Base-by-base conservation (phyloP, 2,329 filamentous ascomycete genomes). In the Colletotrichum simmondsii region DNA sequence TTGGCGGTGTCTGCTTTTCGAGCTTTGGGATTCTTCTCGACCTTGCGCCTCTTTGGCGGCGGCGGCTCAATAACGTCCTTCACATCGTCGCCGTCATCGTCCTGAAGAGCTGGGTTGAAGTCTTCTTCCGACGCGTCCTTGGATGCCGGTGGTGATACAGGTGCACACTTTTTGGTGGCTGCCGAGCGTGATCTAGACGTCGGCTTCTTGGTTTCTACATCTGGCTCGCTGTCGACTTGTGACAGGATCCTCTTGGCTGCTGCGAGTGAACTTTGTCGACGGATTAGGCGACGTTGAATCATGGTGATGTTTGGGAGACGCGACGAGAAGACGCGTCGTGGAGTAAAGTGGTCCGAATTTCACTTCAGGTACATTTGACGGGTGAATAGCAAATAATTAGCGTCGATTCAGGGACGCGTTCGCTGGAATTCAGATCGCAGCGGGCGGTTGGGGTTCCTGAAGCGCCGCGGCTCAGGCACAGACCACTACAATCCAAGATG, bases 251-350 rank as follows among this genome's bases (percentile, higher is more conserved):
- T 74, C 37, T 64, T 66, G 1, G 72, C 69, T 22, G 74, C 74
- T 7, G 72, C 72, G 19, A 75, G 62, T 26, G 74, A 75, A 24
- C 71, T 73, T 24, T 72, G 70, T 42, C 70, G 70, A n/a, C 70
- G 60, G 6, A 60, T 37, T 26, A 65, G 35, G 37, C 42, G 32
- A 5, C 70, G 70, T 28, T 72, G 59, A 7, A 46, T 65, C 70
- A 70, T 72, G 30, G 28, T 49, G 16, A 4, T 62, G 7, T 8
- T 5, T 65, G 32, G n/a, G 19, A 37, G 59, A 69, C 66, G 66
- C 66, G 66, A 53, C 28, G 30, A 14, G 8, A 54, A 35, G 46
- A 63, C 61, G 46, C 61, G 61, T 63, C 61, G 24, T 8, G 46
- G 10, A n/a, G 61, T 24, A 49, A 26, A 54, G 22, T 30, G 32